A percentile compares a stretch with the other conserved stretches of the same genome.
These are phyloP conservation scores for Primulina huaijiensis DNA, from an alignment of 257 asterid species.

Conservation along the genomic window DNA sequence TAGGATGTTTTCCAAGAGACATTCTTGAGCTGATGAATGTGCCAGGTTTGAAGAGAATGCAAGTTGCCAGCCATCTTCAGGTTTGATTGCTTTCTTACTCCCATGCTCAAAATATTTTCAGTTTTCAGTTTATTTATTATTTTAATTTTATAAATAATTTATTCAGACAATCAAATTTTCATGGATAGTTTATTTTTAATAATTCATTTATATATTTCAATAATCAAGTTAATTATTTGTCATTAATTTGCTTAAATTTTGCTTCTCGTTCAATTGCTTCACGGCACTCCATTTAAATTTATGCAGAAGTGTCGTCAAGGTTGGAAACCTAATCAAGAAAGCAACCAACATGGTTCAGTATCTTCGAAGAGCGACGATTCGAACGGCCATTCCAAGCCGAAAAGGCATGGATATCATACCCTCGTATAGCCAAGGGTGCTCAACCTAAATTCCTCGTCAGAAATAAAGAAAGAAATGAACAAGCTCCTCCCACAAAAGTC, in stretches of 20 bases:
- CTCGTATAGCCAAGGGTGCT: slow-evolving; percentile 7
- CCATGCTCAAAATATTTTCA: no score
- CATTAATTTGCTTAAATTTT: no score
- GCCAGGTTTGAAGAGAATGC: slow-evolving; percentile 38
- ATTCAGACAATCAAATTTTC: no score
- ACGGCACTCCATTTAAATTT: background rate
- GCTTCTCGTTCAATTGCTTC: no score
- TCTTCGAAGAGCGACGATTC: background rate
- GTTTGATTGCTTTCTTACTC: background rate
- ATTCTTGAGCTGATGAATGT: slow-evolving; percentile 36
- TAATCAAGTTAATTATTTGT: background rate
- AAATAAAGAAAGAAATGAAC: background rate
- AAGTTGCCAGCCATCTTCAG: slow-evolving; percentile 41
- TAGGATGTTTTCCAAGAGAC: slow-evolving; percentile 35
- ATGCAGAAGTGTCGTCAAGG: slow-evolving; percentile 34
- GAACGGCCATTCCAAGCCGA: background rate
- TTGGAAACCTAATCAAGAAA: slow-evolving; percentile 18
- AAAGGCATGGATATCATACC: slow-evolving; percentile 23
- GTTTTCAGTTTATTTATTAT: no score
- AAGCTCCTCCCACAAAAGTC: background rate
- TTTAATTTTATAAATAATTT: no score
- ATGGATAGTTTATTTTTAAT: no score
- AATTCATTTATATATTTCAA: background rate
- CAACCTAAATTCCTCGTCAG: background rate
- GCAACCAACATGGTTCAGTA: slow-evolving; percentile 7